These are phyloP conservation scores for Naganishia albida DNA, from an alignment of 1,284 basidiomycete species.

Conservation along the genomic window DNA sequence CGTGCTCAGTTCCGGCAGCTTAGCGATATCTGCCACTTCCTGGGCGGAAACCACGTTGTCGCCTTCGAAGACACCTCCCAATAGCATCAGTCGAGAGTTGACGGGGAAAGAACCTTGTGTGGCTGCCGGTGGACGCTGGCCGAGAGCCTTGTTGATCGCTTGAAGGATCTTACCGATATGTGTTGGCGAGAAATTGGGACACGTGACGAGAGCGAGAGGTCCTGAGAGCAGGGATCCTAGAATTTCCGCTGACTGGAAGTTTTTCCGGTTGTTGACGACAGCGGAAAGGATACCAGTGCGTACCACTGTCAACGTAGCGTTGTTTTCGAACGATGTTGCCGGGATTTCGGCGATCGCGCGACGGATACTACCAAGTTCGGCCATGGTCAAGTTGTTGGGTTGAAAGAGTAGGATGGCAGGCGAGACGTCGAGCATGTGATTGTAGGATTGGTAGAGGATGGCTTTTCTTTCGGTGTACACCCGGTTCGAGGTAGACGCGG, in stretches of 20 bases:
- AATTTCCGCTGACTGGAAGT: background rate
- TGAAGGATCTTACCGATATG: slow-evolving; percentile 48
- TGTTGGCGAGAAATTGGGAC: slow-evolving; percentile 49
- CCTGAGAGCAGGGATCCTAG: slow-evolving; percentile 43
- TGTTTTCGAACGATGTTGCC: background rate
- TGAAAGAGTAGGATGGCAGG: slow-evolving; percentile 54
- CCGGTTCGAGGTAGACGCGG: slow-evolving; percentile 29
- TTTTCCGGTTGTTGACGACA: slow-evolving; percentile 26
- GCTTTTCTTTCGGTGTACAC: slow-evolving; percentile 52
- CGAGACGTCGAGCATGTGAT: slow-evolving; percentile 48
- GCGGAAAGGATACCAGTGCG: slow-evolving; percentile 52
- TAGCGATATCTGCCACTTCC: slow-evolving; percentile 41
- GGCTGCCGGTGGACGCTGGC: slow-evolving; percentile 25
- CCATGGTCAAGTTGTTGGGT: slow-evolving; percentile 51
- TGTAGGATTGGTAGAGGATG: slow-evolving; percentile 51
- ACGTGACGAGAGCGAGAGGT: slow-evolving; percentile 50
- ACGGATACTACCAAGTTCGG: slow-evolving; percentile 47
- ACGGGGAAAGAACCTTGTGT: slow-evolving; percentile 12
- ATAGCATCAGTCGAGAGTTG: slow-evolving; percentile 45
- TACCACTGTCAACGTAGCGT: slow-evolving; percentile 46
- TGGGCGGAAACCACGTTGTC: slow-evolving; percentile 38
- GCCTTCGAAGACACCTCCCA: slow-evolving; percentile 52
- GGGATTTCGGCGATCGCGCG: slow-evolving; percentile 39
- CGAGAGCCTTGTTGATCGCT: slow-evolving; percentile 43
- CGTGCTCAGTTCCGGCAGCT: slow-evolving; percentile 50